These are phyloP conservation scores for Penicillium sp. DNA, from an alignment of 2,329 filamentous ascomycete genomes.

Conservation along the genomic window DNA sequence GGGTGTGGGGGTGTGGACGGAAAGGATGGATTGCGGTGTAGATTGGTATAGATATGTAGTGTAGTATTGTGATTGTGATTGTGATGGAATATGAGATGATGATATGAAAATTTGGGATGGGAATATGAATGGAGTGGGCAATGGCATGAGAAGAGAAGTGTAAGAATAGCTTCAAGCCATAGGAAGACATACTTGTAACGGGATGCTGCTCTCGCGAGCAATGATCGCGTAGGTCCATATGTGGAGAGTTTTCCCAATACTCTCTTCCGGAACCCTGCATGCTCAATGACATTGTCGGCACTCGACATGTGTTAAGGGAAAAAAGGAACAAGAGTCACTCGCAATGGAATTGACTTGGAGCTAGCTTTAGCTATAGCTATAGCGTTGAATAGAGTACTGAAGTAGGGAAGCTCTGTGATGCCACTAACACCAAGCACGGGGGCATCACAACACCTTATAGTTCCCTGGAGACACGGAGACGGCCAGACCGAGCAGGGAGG, in stretches of 20 bases:
- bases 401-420: not conserved
- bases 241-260: conserved; percentile 33
- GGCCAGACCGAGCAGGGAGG: conserved; percentile 19
- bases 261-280: conserved; percentile 33
- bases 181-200: conserved; percentile 30
- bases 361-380: not conserved
- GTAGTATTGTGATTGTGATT: not conserved
- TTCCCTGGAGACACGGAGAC: conserved; percentile 4
- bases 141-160: not conserved
- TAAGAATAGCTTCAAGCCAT: not conserved
- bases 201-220: conserved; percentile 27
- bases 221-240: conserved; percentile 30
- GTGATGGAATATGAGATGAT: conserved; percentile 29
- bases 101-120: conserved; percentile 64
- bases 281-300: conserved; percentile 31
- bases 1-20: conserved; percentile 45
- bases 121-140: conserved; percentile 48
- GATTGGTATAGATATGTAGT: not conserved
- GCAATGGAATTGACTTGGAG: not conserved
- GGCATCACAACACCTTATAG: conserved; percentile 22
- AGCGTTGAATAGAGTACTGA: not conserved
- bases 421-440: not conserved
- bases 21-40: not conserved
- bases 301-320: conserved; percentile 15
- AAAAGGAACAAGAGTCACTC: not conserved